Evolutionary conservation across 768 basidiomycete species (phyloP), one percentile per base, ranked within the genome.

Genomic region (Trametes maxima): DNA sequence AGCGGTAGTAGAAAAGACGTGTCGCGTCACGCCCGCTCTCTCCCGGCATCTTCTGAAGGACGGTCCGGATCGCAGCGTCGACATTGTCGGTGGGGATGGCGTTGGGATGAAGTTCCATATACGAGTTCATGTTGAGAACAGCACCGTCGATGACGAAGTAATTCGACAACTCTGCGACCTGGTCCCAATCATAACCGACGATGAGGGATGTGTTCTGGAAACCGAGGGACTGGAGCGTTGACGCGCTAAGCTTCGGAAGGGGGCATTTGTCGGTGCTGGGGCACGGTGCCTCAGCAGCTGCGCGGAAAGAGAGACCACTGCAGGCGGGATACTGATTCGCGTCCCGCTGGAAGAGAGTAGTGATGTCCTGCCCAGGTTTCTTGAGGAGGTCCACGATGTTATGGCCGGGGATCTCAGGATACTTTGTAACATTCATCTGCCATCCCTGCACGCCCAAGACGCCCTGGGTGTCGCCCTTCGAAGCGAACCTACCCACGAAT

Each of bases 61-160:
- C 75, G 12, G 84, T 85, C 37, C 96, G 92, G 66, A 99, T 85
- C 57, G 89, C 90, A 10, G 75, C 72, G 75, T 99, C 97, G 64
- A 98, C 87, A 36, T 78, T 77, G 73, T 99, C 97, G 54, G 80
- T 78, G 7, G 85, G 68, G 53, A 95, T 80, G 12, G 90, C 70
- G 28, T 67, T 82, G 21, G 87, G 85, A 67, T 97, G 90, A 19
- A 87, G 81, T 22, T 76, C 73, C 55, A 97, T 79, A 78, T 99
- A 99, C 6, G 94, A 88, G 54, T 81, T 81, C 78, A 99, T 84
- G 76, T 99, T 97, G 72, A 98, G 86, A 47, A 99, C 97, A 40
- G 88, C 85, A 35, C 97, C 97, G 67, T 98, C 95, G 56, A 98
- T 74, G 36, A 98, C 95, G 67, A 98, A 76, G 77, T 90, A 95